A percentile compares a stretch with the other conserved stretches of the same genome.
phyloP scores from a whole-genome alignment of 73 alveolate genomes.

The Breviolum minutum region DNA sequence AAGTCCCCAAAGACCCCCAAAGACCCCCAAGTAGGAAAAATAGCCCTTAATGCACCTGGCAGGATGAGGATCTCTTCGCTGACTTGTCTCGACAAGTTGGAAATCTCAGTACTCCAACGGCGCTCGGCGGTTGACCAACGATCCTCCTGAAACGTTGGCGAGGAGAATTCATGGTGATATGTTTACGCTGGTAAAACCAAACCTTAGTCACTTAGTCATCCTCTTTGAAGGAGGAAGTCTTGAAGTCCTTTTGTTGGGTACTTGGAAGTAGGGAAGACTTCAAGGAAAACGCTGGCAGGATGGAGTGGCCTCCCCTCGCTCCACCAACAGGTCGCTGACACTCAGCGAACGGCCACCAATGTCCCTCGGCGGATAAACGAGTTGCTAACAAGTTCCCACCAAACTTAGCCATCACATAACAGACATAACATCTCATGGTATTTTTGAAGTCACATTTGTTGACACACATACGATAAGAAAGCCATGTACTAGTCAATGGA shows the following conservation, averaged over 20 bases:
- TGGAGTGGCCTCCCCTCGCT: constrained; percentile 3
- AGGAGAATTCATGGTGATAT: neutral
- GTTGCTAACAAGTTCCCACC: neutral
- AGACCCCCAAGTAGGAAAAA: neutral
- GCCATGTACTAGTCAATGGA: no score
- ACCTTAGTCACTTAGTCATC: neutral
- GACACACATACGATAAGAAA: no score
- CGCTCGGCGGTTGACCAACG: constrained; percentile 74
- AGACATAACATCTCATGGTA: no score
- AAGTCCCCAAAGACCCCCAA: neutral
- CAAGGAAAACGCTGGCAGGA: neutral
- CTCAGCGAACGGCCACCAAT: constrained; percentile 69
- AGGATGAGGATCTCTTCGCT: constrained; percentile 52
- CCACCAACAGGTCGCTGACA: constrained; percentile 57
- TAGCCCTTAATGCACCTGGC: neutral
- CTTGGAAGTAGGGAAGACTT: neutral
- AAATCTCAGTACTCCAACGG: constrained; percentile 19
- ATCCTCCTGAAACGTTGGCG: neutral
- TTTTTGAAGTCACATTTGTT: no score
- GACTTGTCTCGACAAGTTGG: constrained; percentile 39
- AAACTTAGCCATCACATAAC: no score
- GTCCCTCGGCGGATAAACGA: constrained; percentile 16
- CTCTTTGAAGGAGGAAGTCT: neutral
- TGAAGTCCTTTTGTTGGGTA: neutral
- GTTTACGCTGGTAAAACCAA: neutral